These are phyloP conservation scores for Fomitopsis betulina DNA, from an alignment of 1,284 basidiomycete species.

Conservation along the genomic window DNA sequence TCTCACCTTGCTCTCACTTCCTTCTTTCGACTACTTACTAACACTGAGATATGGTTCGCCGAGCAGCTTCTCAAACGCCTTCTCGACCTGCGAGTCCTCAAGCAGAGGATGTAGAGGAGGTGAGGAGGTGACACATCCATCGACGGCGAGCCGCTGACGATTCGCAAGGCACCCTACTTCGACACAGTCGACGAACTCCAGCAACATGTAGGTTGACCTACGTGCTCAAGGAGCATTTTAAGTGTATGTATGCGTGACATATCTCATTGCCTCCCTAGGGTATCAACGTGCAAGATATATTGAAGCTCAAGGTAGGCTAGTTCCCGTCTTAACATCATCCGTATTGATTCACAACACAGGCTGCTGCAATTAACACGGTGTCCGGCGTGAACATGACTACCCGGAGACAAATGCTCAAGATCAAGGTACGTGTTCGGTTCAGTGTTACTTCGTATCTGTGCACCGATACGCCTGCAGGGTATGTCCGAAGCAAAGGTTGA, in stretches of 20 bases:
- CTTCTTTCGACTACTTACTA: no score
- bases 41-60: constrained; percentile 19
- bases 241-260: not conserved
- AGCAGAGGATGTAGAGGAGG: constrained; percentile 41
- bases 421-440: constrained; percentile 63
- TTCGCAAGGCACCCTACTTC: constrained; percentile 50
- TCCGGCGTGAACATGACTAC: constrained; percentile 86
- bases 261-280: constrained; percentile 46
- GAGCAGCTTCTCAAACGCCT: constrained; percentile 24
- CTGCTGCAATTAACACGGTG: constrained; percentile 72
- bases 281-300: constrained; percentile 91
- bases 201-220: constrained; percentile 59
- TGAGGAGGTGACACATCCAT: constrained; percentile 8
- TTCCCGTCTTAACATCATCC: not conserved
- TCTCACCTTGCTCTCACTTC: no score
- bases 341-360: constrained; percentile 32
- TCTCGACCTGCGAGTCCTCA: constrained; percentile 35
- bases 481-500: constrained; percentile 93
- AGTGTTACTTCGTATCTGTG: not conserved
- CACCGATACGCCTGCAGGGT: constrained; percentile 40
- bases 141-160: constrained; percentile 3
- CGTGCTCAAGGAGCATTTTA: not conserved
- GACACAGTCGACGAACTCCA: constrained; percentile 87
- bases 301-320: constrained; percentile 76
- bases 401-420: constrained; percentile 81